Evolutionary conservation across 2,329 filamentous ascomycete species (phyloP).

Genomic region (Fusarium citri): DNA sequence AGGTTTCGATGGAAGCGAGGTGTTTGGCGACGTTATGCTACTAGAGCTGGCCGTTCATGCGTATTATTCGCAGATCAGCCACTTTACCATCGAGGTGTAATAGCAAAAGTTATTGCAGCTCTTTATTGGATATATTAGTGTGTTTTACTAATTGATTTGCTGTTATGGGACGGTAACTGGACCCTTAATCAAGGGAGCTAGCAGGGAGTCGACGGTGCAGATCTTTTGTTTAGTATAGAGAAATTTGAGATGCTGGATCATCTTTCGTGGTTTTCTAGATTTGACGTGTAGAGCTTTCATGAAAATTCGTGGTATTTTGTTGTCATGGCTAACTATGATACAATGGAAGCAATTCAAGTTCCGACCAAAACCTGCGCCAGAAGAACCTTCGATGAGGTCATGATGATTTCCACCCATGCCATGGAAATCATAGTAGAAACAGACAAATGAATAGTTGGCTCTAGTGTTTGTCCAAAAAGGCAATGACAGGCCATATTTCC

Average conservation of each 20-base stretch:
- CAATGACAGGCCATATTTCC: not conserved
- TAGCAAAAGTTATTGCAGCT: not conserved
- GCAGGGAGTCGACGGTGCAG: conserved; percentile 39
- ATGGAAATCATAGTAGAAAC: conserved; percentile 12
- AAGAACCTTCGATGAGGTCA: not conserved
- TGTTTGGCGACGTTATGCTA: conserved; percentile 75
- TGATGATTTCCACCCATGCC: conserved; percentile 1
- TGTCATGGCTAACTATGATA: conserved; percentile 20
- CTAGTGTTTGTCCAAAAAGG: not conserved
- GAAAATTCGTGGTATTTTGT: conserved; percentile 1
- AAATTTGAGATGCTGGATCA: conserved; percentile 30
- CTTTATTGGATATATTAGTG: conserved; percentile 15
- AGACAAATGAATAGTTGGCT: not conserved
- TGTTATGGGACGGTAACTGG: conserved; percentile 22
- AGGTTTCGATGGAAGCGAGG: conserved; percentile 75
- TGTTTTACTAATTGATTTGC: conserved; percentile 28
- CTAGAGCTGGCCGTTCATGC: conserved; percentile 76
- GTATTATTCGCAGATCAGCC: conserved; percentile 79
- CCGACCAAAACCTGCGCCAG: not conserved
- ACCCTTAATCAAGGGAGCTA: conserved; percentile 31
- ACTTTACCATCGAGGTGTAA: conserved; percentile 76
- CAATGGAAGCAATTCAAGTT: conserved; percentile 19
- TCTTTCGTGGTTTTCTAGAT: conserved; percentile 10
- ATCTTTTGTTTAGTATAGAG: conserved; percentile 37
- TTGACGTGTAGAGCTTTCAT: not conserved